These are phyloP conservation scores for Dactylella cylindrospora DNA, from an alignment of 2,329 filamentous ascomycete genomes.

Conservation along the genomic window DNA sequence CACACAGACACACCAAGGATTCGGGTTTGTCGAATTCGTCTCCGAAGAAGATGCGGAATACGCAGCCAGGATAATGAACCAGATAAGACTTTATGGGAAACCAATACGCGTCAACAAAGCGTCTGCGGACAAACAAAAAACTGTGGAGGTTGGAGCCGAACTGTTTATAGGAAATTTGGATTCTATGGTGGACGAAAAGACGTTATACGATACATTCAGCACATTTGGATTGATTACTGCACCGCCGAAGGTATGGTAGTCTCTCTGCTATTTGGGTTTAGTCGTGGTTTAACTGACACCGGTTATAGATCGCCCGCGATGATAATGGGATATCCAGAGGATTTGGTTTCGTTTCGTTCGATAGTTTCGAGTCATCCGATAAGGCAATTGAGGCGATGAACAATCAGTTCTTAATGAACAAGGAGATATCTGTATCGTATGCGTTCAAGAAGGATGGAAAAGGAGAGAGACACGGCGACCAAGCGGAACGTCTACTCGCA, in stretches of 20 bases:
- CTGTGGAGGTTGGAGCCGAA: slow-evolving; percentile 90
- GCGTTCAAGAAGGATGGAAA: slow-evolving; percentile 99
- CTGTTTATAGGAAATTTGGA: slow-evolving; percentile 96
- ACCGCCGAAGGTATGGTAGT: slow-evolving; percentile 72
- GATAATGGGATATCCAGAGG: slow-evolving; percentile 87
- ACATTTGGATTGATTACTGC: slow-evolving; percentile 84
- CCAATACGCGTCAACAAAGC: slow-evolving; percentile 96
- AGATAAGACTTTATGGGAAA: slow-evolving; percentile 88
- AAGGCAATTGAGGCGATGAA: slow-evolving; percentile 90
- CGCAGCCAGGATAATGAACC: slow-evolving; percentile 94
- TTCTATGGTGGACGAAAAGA: slow-evolving; percentile 90
- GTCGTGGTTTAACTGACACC: slow-evolving; percentile 46
- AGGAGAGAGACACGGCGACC: slow-evolving; percentile 91
- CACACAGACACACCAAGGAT: slow-evolving; percentile 93
- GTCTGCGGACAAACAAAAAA: slow-evolving; percentile 88
- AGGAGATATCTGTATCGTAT: slow-evolving; percentile 94
- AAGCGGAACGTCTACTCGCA: slow-evolving; percentile 87
- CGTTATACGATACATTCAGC: slow-evolving; percentile 91
- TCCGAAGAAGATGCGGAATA: slow-evolving; percentile 95
- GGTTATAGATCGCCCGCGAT: slow-evolving; percentile 69
- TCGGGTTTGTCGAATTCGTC: slow-evolving; percentile 98
- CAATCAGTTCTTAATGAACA: slow-evolving; percentile 94
- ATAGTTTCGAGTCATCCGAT: slow-evolving; percentile 90
- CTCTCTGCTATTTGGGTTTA: slow-evolving; percentile 1
- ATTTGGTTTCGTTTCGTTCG: slow-evolving; percentile 93